Base-by-base conservation (phyloP, 2,329 filamentous ascomycete species). In the Davidsoniella neocaledoniae region DNA sequence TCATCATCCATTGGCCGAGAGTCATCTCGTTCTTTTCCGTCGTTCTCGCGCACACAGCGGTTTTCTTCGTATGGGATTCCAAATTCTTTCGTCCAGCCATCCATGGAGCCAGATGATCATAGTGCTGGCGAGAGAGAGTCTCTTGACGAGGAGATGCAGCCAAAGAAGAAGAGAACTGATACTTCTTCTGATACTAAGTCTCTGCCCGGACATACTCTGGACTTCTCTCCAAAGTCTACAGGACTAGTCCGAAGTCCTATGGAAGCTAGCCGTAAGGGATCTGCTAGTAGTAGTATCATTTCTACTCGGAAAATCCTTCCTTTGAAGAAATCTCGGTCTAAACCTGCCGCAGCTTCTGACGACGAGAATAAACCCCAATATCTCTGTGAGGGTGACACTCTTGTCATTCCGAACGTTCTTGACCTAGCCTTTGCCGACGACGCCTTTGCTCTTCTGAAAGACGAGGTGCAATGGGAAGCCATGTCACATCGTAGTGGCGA, bases 401-500 rank as follows among this genome's bases (percentile, higher is more conserved):
- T 72, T 40, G 73, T 96, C 39, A 69, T 87, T 37, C 69, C 79
- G 54, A 68, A 87, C 54, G 65, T 94, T 29, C 71, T 95, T 1
- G 70, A 83, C 1, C 59, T 64, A 0, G 59, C 67, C 5, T 58
- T 83, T 1, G 69, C 70, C 4, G 65, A 74, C 1, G 68, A 71
- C 14, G 72, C 82, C 5, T 95, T 94, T 61, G 71, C 79, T 17
- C 72, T 71, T 38, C 68, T 94, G 14, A 77, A 77, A 48, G 66
- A 74, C 12, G 88, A 96, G 61, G 79, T 95, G 0, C 68, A 73
- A 56, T 98, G 90, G 87, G 81, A 90, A 60, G 82, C 76, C 55
- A 96, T 98, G 91, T 81, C 81, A 41, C 91, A 96, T 57, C 82
- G 90, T 56, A 85, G 86, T 33, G 88, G 91, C 23, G 83, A 91